Evolutionary conservation across 1,139 yeast genomes (phyloP), one percentile per base, ranked within the genome.

Genomic region (Blastobotrys illinoisensis): DNA sequence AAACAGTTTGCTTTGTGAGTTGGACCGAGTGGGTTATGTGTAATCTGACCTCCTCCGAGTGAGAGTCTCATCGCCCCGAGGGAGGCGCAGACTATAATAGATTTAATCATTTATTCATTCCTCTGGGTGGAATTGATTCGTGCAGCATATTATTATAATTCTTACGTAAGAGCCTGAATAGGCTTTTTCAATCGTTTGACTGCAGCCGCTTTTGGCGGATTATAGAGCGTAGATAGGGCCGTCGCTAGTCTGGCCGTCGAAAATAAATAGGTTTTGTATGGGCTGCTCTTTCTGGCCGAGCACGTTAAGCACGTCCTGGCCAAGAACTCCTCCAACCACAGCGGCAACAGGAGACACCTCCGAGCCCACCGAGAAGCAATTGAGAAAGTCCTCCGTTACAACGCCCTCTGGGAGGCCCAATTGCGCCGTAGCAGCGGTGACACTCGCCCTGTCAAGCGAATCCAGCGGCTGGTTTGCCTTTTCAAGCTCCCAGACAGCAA

Each of bases 311-410:
- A 90, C 86, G 67, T 93, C 97, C 70, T 93, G 99, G 1, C 96
- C 88, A 43, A 93, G 71, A 2, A 88, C 79, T 0, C 99, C 99
- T 9, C 99, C 99, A 9, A 93, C 66, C 1, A 93, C 81, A 0
- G 99, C 96, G 9, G 96, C 84, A 0, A 86, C 84, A 0, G 98
- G 97, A 2, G 93, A 79, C 60, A 88, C 80, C 66, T 93, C 96
- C 0, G 88, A 75, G 56, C 78, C 80, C 5, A 80, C 36, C 6
- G 46, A 18, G 52, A 71, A 71, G 36, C 58, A 50, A 2, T 49
- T 46, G n/a, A 60, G 53, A 46, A 67, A 60, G 5, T 63, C 64
- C 14, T 61, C 61, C n/a, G 64, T 59, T 9, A 71, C 61, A 4
- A 78, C 71, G 0, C 75, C 68, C 0, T 62, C 65, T 2, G 79